phyloP scores from a whole-genome alignment of 225 moss, liverwort and hornwort genomes.

The Marchantia paleacea region DNA sequence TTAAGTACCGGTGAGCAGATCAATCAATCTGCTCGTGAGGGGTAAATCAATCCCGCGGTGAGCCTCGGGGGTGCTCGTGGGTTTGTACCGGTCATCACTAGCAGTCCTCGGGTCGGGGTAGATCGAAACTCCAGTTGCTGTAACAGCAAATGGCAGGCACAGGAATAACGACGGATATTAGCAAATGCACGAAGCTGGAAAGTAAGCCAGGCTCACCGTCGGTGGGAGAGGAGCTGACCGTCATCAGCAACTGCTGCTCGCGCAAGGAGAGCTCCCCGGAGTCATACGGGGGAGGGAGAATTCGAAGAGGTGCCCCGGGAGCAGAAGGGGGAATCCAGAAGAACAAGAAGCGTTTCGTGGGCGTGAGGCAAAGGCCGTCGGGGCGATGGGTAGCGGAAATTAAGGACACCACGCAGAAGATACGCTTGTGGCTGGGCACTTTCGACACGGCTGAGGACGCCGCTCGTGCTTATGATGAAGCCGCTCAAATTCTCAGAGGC shows the following conservation, averaged over 20 bases:
- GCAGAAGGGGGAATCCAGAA: conserved; percentile 29
- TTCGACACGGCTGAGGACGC: conserved; percentile 90
- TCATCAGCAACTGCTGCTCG: not conserved
- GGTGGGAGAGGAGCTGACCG: not conserved
- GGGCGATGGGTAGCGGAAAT: conserved; percentile 95
- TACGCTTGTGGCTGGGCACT: conserved; percentile 83
- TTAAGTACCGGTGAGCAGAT: too few relatives aligned
- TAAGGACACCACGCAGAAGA: conserved; percentile 95
- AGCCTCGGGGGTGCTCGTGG: too few relatives aligned
- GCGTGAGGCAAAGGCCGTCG: conserved; percentile 82
- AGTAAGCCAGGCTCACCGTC: not conserved
- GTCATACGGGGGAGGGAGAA: conserved; percentile 2
- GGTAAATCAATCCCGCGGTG: too few relatives aligned
- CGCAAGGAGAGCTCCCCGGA: not conserved
- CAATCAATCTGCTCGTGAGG: too few relatives aligned
- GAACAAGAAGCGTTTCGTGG: conserved; percentile 77
- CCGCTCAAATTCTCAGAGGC: conserved; percentile 68
- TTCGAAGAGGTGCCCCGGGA: not conserved
- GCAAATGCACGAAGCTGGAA: not conserved
- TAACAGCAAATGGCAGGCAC: not conserved
- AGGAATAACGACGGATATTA: not conserved
- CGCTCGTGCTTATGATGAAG: conserved; percentile 80
- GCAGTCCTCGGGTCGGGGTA: not conserved
- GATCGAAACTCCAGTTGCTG: not conserved
- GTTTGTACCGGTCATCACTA: too few relatives aligned